Evolutionary conservation across 2,329 filamentous ascomycete genomes (phyloP).

Genomic region (Magnaporthiopsis poae): DNA sequence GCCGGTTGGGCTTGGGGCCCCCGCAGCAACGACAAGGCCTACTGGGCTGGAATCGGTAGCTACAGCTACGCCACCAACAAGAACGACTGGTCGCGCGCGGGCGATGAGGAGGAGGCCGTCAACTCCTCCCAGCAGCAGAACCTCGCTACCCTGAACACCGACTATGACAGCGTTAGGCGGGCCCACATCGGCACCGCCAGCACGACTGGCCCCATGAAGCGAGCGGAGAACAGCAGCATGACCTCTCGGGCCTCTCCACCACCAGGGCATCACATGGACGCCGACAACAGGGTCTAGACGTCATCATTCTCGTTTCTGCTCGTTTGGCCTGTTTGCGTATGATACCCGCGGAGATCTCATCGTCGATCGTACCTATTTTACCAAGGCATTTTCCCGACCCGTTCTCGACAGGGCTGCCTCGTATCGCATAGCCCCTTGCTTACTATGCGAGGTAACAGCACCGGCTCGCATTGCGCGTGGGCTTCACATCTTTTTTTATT

Average conservation of each 20-base stretch:
- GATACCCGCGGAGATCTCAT: background rate
- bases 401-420: background rate
- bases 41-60: slow-evolving; percentile 63
- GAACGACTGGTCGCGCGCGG: slow-evolving; percentile 19
- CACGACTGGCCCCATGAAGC: background rate
- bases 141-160: background rate
- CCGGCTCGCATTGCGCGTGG: background rate
- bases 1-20: slow-evolving; percentile 87
- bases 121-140: background rate
- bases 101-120: slow-evolving; percentile 23
- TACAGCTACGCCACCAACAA: slow-evolving; percentile 43
- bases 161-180: slow-evolving; percentile 5
- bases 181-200: background rate
- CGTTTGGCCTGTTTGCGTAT: background rate
- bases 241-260: background rate
- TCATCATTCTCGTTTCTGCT: background rate
- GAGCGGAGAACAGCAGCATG: slow-evolving; percentile 5
- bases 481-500: background rate
- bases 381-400: background rate
- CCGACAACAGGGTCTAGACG: slow-evolving; percentile 1
- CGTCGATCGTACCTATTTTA: background rate
- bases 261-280: background rate
- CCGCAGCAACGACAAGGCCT: slow-evolving; percentile 61
- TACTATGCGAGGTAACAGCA: background rate
- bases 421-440: background rate